phyloP scores from a whole-genome alignment of 192 early-diverging fungal genomes.

The Martensiomyces pterosporus region DNA sequence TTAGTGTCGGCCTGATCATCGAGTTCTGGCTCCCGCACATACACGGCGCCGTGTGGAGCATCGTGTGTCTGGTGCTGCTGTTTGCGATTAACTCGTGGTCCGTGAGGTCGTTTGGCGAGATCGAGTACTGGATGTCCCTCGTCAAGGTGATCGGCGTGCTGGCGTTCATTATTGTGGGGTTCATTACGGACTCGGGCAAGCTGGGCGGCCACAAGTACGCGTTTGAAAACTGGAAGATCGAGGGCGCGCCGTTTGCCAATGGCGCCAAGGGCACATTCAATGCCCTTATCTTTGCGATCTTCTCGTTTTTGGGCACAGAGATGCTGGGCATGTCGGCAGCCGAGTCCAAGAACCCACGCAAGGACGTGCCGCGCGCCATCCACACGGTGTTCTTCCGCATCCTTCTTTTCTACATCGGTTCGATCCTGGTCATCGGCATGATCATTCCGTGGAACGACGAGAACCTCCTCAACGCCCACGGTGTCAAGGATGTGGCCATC shows the following conservation, averaged over 20 bases:
- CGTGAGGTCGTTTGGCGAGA: conserved; percentile 69
- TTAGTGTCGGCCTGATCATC: conserved; percentile 65
- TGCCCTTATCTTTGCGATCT: conserved; percentile 59
- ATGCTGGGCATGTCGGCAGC: conserved; percentile 78
- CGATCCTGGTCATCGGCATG: conserved; percentile 65
- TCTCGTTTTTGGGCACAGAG: conserved; percentile 73
- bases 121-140: conserved; percentile 67
- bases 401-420: conserved; percentile 61
- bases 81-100: conserved; percentile 59
- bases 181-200: conserved; percentile 55
- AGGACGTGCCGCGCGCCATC: conserved; percentile 58
- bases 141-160: conserved; percentile 70
- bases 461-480: conserved; percentile 30
- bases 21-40: conserved; percentile 47
- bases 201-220: conserved; percentile 50
- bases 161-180: conserved; percentile 66
- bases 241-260: conserved; percentile 53
- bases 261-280: conserved; percentile 52
- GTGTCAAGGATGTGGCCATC: conserved; percentile 38
- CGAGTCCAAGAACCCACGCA: conserved; percentile 70
- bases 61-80: conserved; percentile 54
- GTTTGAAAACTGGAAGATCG: conserved; percentile 54
- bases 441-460: conserved; percentile 60
- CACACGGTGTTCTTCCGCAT: conserved; percentile 69
- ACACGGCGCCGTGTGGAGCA: conserved; percentile 4